Evolutionary conservation across 2,329 filamentous ascomycete species (phyloP).

Genomic region (Venturiaceae sp.): DNA sequence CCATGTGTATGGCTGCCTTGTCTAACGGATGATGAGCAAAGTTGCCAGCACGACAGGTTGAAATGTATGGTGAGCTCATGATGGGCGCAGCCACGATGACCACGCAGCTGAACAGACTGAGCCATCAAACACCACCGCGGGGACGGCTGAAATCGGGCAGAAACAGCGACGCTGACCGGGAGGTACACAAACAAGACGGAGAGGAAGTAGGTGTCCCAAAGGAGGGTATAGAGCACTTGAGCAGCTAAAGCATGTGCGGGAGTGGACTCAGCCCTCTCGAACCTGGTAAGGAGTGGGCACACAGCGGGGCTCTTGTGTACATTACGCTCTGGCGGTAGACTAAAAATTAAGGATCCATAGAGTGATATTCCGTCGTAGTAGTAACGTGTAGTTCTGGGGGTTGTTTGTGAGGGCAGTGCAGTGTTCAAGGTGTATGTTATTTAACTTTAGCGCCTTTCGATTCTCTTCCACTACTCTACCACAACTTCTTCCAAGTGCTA

Average conservation of each 20-base stretch:
- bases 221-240: too few species aligned
- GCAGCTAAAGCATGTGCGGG: background rate
- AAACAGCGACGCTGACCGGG: background rate
- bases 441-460: too few species aligned
- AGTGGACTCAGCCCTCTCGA: background rate
- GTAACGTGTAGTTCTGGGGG: background rate
- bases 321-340: background rate
- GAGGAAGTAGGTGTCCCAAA: background rate
- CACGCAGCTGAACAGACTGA: background rate
- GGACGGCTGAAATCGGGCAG: background rate
- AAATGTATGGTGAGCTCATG: conserved; percentile 6
- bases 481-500: background rate
- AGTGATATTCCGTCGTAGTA: background rate
- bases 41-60: conserved; percentile 2
- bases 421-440: too few species aligned
- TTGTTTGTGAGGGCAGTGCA: background rate
- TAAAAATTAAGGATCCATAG: background rate
- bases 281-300: background rate
- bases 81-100: background rate
- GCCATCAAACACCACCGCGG: background rate
- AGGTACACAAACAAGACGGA: background rate
- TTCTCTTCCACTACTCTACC: background rate
- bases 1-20: conserved; percentile 3
- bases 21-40: background rate
- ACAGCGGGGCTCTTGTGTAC: background rate